Evolutionary conservation across 805 yeast genomes (phyloP).

Genomic region (Hanseniaspora occidentalis): DNA sequence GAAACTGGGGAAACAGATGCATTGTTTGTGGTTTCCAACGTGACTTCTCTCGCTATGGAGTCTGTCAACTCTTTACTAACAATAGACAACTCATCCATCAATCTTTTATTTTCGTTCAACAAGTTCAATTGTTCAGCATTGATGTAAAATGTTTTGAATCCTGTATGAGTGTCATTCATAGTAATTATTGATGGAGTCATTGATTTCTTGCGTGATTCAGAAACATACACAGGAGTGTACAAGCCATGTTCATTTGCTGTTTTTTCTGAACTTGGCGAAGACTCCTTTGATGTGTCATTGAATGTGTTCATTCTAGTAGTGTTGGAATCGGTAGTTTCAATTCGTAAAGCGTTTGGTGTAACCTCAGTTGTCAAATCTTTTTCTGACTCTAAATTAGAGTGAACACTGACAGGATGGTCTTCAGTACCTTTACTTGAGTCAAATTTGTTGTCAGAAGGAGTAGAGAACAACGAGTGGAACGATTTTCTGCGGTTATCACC

Average conservation of each 20-base stretch:
- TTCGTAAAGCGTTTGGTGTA: no score
- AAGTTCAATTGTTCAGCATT: constrained; percentile 52
- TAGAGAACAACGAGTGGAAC: constrained; percentile 12
- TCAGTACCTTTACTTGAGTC: neutral
- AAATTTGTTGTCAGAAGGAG: constrained; percentile 4
- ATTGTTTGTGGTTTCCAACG: constrained; percentile 30
- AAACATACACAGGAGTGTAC: constrained; percentile 1
- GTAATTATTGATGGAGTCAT: neutral
- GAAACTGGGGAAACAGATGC: constrained; percentile 6
- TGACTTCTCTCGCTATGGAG: constrained; percentile 58
- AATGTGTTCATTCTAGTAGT: no score
- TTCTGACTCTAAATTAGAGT: neutral
- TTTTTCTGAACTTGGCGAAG: neutral
- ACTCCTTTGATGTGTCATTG: no score
- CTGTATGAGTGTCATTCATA: neutral
- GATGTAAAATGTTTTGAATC: constrained; percentile 25
- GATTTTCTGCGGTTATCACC: constrained; percentile 8
- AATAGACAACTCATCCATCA: constrained; percentile 51
- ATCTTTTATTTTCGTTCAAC: constrained; percentile 43
- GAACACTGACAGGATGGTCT: neutral
- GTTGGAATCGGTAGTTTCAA: no score
- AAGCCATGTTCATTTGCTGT: neutral
- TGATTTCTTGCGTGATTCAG: neutral
- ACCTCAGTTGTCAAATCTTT: no score
- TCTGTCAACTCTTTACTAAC: constrained; percentile 64